These are phyloP conservation scores for Fusarium sp. DNA, from an alignment of 2,329 filamentous ascomycete genomes.

Conservation along the genomic window DNA sequence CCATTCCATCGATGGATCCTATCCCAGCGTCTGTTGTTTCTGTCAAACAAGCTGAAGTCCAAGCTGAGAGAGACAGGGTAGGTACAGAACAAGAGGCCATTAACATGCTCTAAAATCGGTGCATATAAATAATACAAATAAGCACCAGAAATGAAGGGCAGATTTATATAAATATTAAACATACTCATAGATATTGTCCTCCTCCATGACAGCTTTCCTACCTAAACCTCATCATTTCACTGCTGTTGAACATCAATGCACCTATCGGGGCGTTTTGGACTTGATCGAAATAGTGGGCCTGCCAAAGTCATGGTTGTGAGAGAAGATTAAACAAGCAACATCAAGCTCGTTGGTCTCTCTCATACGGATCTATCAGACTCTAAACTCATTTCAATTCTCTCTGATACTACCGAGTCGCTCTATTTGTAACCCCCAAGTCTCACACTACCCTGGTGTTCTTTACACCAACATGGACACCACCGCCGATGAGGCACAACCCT, in stretches of 20 bases:
- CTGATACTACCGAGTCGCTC: no score
- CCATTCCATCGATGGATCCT: no score
- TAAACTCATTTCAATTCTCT: background rate
- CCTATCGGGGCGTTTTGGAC: conserved; percentile 18
- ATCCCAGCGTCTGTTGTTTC: background rate
- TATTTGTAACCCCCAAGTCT: background rate
- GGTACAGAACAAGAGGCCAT: background rate
- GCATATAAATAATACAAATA: background rate
- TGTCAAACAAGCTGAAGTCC: background rate
- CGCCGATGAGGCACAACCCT: conserved; percentile 8
- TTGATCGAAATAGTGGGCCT: conserved; percentile 30
- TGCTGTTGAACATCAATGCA: conserved; percentile 10
- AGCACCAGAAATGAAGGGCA: no score
- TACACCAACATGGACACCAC: conserved; percentile 17
- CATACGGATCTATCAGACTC: background rate
- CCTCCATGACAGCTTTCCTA: background rate
- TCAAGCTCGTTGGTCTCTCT: background rate
- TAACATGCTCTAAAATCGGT: background rate
- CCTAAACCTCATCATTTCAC: background rate
- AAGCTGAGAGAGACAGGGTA: background rate
- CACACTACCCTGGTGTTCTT: background rate
- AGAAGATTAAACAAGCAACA: background rate
- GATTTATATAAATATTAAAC: background rate
- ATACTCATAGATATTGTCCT: background rate
- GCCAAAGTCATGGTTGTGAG: conserved; percentile 3